Base-by-base conservation (phyloP, 2,329 filamentous ascomycete genomes). In the Alternaria arbusti region DNA sequence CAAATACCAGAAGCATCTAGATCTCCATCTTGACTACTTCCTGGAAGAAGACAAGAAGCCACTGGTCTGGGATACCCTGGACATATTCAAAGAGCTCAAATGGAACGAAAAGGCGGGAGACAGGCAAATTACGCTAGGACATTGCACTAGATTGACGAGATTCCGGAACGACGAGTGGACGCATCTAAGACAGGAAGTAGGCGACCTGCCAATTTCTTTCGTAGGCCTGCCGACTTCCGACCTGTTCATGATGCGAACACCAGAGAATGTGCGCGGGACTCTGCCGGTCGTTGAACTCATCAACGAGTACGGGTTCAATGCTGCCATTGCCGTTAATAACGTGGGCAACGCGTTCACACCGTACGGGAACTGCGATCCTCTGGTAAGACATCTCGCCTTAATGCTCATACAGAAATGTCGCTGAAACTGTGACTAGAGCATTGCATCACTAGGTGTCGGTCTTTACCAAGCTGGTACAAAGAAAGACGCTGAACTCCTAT, bases 301-400 rank as follows among this genome's bases (percentile, higher is more conserved):
- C 63, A 82, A 84, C 43, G 80, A 86, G 22, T 84, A 88, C 63
- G 83, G 82, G 0, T 74, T 92, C 4, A 84, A 88, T 62, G 88
- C 84, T 20, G 88, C 87, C 13, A 84, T 92, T 6, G 86, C 88
- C 2, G 84, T 91, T 40, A 92, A 92, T 72, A 93, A 93, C 70
- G 86, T 93, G 13, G 90, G 90, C 17, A 93, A 93, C 73, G 89
- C 90, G 0, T 92, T 93, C 70, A 92, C 90, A 7, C 90, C 90
- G 0, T 87, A 89, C 71, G 90, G 90, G 0, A 87, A 82, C 17
- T 88, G 86, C 43, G 90, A 92, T 78, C 90, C 90, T 1, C 74
- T 93, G 52, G 61, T 63, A 43, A 56, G 51, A 25, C 17, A 26
- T 20, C 82, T 82, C n/a, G 13, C 54, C 3, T 43, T 13, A 13